These are phyloP conservation scores for Rubus idaeus DNA, from an alignment of 306 rosid species.

Conservation along the genomic window DNA sequence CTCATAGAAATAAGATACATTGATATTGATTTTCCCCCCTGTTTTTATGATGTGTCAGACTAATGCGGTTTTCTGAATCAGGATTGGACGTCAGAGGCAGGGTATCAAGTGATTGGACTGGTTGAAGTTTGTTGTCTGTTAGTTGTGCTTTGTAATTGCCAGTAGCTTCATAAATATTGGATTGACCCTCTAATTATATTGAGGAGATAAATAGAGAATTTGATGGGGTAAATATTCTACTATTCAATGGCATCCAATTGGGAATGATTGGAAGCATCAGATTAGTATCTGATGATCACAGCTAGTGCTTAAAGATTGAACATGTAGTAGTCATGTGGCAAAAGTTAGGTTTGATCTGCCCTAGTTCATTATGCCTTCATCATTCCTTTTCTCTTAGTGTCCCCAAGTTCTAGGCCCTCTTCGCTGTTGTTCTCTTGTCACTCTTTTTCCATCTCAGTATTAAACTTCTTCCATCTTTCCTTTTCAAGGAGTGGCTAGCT, in stretches of 20 bases:
- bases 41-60: conserved; percentile 9
- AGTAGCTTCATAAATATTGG: conserved; percentile 22
- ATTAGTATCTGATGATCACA: conserved; percentile 35
- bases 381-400: neutral
- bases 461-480: conserved; percentile 1
- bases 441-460: neutral
- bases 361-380: neutral
- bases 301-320: conserved; percentile 24
- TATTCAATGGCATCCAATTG: conserved; percentile 34
- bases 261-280: conserved; percentile 30
- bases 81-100: conserved; percentile 37
- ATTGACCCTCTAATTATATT: conserved; percentile 30
- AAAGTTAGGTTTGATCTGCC: conserved; percentile 24
- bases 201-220: conserved; percentile 18
- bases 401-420: conserved; percentile 4
- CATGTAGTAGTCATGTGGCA: conserved; percentile 20
- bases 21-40: neutral
- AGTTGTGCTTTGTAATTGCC: conserved; percentile 17
- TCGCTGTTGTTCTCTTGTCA: neutral
- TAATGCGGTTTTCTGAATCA: conserved; percentile 41
- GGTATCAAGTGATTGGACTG: conserved; percentile 31
- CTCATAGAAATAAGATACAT: conserved; percentile 5
- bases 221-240: conserved; percentile 19
- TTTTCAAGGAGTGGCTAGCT: conserved; percentile 10
- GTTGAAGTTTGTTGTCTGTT: conserved; percentile 3